Conservation (phyloP, 106 monocot species). For the Hemerocallis citrina region DNA sequence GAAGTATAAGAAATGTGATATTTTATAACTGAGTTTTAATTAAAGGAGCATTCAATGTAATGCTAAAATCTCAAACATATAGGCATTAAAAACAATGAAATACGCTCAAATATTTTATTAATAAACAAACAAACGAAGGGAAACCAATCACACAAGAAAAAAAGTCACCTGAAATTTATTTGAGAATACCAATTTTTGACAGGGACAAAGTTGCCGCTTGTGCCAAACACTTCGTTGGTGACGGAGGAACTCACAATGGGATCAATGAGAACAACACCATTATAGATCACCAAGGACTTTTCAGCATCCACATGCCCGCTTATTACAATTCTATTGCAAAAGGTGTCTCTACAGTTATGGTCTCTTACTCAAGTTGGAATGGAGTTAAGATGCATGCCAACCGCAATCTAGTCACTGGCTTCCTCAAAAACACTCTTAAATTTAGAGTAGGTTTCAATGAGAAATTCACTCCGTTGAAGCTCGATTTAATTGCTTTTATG, state of each 20-base stretch:
- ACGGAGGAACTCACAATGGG: conserved; percentile 34
- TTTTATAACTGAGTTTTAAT: too few relatives aligned
- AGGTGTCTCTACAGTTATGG: conserved; percentile 38
- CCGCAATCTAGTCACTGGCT: conserved; percentile 20
- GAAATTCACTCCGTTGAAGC: not conserved
- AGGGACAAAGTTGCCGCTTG: conserved; percentile 37
- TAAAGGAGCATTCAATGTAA: not conserved
- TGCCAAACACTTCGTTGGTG: conserved; percentile 41
- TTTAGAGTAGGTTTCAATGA: conserved; percentile 13
- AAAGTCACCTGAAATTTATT: too few relatives aligned
- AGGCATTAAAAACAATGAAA: too few relatives aligned
- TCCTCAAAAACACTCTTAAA: conserved; percentile 26
- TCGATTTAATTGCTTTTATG: not conserved
- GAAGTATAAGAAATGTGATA: too few relatives aligned
- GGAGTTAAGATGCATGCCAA: conserved; percentile 39
- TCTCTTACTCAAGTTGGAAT: conserved; percentile 46
- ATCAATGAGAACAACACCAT: conserved; percentile 44
- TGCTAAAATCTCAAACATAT: too few relatives aligned
- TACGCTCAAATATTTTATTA: too few relatives aligned
- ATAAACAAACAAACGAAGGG: too few relatives aligned
- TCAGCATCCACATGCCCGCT: conserved; percentile 39
- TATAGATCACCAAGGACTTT: conserved; percentile 19
- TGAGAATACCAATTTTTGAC: too few relatives aligned
- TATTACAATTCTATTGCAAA: conserved; percentile 25
- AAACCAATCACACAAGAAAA: too few relatives aligned